Conservation (phyloP, 495 filamentous ascomycete genomes). For the Xylaria bambusicola region DNA sequence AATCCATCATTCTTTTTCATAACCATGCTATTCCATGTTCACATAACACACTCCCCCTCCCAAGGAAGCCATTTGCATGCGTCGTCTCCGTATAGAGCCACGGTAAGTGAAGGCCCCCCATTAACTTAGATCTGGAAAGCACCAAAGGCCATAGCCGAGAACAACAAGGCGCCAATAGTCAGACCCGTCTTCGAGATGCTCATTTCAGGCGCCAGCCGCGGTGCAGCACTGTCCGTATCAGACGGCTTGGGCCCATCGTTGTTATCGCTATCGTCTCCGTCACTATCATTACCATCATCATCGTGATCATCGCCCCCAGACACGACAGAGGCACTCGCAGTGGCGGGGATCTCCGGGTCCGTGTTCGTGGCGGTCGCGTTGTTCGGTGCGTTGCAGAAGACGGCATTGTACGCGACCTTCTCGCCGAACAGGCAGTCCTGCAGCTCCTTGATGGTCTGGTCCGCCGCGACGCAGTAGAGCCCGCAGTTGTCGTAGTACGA, state of each 20-base stretch:
- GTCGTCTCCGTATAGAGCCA: background rate
- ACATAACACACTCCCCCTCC: background rate
- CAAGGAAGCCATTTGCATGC: background rate
- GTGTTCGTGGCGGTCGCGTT: constrained; percentile 48
- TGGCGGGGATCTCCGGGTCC: constrained; percentile 27
- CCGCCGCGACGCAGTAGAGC: constrained; percentile 53
- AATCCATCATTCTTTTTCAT: background rate
- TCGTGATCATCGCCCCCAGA: constrained; percentile 22
- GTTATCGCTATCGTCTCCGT: background rate
- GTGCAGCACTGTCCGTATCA: constrained; percentile 17
- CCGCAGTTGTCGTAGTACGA: constrained; percentile 51
- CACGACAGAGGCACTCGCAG: constrained; percentile 27
- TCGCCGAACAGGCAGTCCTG: constrained; percentile 38
- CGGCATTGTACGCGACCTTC: constrained; percentile 31
- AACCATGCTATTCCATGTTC: background rate
- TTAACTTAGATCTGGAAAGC: constrained; percentile 25
- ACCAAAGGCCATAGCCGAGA: constrained; percentile 31
- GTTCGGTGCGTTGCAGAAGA: constrained; percentile 43
- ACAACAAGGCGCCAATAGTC: constrained; percentile 26
- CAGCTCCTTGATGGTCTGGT: constrained; percentile 41
- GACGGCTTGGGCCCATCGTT: constrained; percentile 6
- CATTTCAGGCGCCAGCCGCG: constrained; percentile 22
- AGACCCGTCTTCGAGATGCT: constrained; percentile 23
- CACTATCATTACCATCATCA: background rate
- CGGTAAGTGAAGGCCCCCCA: background rate